A percentile compares a stretch with the other conserved stretches of the same genome.
Conservation (phyloP, 371 early-diverging fungal species). For the Amoeboaphelidium occidentale region DNA sequence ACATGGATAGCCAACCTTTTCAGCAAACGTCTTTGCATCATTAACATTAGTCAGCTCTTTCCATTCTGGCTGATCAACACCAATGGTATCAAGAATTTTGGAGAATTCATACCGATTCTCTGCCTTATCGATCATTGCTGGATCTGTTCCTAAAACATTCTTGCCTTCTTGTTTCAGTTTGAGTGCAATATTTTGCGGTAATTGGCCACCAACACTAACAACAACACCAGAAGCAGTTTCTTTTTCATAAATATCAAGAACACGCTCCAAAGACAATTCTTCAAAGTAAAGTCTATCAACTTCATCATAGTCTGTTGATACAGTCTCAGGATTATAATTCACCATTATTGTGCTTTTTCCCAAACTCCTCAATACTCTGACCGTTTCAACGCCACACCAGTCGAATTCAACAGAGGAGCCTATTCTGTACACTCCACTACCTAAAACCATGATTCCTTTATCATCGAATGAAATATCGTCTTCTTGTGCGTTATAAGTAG, state of each 20-base stretch:
- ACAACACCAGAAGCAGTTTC: slow-evolving; percentile 59
- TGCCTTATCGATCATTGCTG: slow-evolving; percentile 78
- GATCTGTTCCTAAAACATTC: slow-evolving; percentile 70
- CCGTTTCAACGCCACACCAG: slow-evolving; percentile 84
- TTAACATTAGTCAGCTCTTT: slow-evolving; percentile 60
- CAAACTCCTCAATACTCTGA: slow-evolving; percentile 55
- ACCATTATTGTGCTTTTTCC: slow-evolving; percentile 77
- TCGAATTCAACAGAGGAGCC: slow-evolving; percentile 92
- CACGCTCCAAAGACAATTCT: slow-evolving; percentile 63
- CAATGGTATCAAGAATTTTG: slow-evolving; percentile 70
- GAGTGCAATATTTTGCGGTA: slow-evolving; percentile 86
- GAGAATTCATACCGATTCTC: slow-evolving; percentile 90
- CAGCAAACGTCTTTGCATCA: slow-evolving; percentile 59
- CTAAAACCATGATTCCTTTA: slow-evolving; percentile 74
- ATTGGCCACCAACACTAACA: slow-evolving; percentile 82
- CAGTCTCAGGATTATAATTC: slow-evolving; percentile 94
- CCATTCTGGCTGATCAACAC: slow-evolving; percentile 86
- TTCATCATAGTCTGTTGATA: slow-evolving; percentile 89
- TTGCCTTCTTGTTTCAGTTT: slow-evolving; percentile 55
- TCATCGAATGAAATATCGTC: slow-evolving; percentile 68
- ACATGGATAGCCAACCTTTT: slow-evolving; percentile 67
- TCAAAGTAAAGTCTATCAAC: slow-evolving; percentile 84
- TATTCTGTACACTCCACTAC: slow-evolving; percentile 88
- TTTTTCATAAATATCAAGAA: slow-evolving; percentile 75
- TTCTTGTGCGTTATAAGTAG: slow-evolving; percentile 73